Evolutionary conservation across 306 rosid species (phyloP).

Genomic region (Trifolium fragiferum): DNA sequence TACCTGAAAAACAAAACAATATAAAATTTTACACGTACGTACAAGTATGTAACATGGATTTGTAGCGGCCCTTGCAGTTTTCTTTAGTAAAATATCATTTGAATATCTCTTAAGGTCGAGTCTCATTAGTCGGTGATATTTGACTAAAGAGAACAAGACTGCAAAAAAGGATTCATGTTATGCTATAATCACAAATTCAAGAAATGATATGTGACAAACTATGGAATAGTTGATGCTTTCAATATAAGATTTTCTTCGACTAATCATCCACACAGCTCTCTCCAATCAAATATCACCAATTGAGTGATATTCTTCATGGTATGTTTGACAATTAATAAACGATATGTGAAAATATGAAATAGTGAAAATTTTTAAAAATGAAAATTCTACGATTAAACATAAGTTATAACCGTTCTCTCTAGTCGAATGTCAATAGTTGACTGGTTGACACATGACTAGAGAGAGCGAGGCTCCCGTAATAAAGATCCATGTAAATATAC

Average conservation of each 20-base stretch:
- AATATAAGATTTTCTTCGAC: too few relatives aligned
- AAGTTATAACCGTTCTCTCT: neutral
- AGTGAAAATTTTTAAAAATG: neutral
- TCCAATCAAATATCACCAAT: too few relatives aligned
- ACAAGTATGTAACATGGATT: neutral
- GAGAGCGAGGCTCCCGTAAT: neutral
- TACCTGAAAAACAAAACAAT: conserved; percentile 49
- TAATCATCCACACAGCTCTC: too few relatives aligned
- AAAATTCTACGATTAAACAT: too few relatives aligned
- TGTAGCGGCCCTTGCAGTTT: neutral
- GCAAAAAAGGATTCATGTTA: neutral
- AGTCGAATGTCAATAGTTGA: neutral
- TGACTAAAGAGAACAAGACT: neutral
- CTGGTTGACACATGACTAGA: neutral
- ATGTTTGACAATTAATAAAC: too few relatives aligned
- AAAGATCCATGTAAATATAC: neutral
- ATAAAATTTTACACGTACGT: neutral
- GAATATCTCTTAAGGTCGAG: neutral
- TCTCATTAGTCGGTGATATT: neutral
- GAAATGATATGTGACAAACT: neutral
- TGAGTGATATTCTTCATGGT: neutral
- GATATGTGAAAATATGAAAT: neutral
- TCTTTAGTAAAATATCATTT: neutral
- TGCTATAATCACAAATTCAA: neutral
- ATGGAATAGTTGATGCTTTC: too few relatives aligned